Evolutionary conservation across 176 grass and related monocot species (phyloP), one percentile per base, ranked within the genome.

Genomic region (Musa troglodytarum): DNA sequence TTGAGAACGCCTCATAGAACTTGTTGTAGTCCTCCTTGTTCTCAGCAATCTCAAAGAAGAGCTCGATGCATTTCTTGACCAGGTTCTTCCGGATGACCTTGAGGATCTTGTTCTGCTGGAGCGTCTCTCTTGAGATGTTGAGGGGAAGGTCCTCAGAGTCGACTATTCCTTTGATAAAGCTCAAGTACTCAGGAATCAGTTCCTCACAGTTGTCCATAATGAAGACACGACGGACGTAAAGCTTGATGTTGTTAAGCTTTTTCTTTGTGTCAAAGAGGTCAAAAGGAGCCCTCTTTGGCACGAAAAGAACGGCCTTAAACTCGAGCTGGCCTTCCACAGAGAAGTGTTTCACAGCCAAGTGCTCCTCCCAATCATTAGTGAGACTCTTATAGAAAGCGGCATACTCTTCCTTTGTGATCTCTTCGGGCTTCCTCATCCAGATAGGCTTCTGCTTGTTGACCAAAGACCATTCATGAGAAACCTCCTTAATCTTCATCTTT

Each of bases 401-500:
- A 65, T 65, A 65, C 22, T 65, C 63, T 65, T 65, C 63, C 63
- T 65, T 65, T 9, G 63, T 28, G 23, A 65, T 65, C 13, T 65
- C 63, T 65, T 65, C 63, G 29, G 63, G 63, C 11, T 65, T 65
- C 23, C 63, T 65, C 63, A 65, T 65, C 63, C 63, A 65, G 24
- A 65, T 65, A 11, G 63, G 63, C 23, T 65, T 65, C 63, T 65
- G 63, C 23, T 65, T 65, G 22, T 65, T 65, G 11, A 65, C 63
- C 63, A 65, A 65, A 25, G 63, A 65, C 63, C 63, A 65, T 26
- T 65, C 63, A 29, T 65, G 63, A 25, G 63, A 65, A 65, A 65
- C 63, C 63, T 65, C 63, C 63, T 65, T 65, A 12, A 65, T 65
- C 63, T 65, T 65, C 63, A 29, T 29, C 63, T 65, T 29, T 29